Evolutionary conservation across 371 early-diverging fungal genomes (phyloP), one percentile per base, ranked within the genome.

Genomic region (Syncephalastrum racemosum): DNA sequence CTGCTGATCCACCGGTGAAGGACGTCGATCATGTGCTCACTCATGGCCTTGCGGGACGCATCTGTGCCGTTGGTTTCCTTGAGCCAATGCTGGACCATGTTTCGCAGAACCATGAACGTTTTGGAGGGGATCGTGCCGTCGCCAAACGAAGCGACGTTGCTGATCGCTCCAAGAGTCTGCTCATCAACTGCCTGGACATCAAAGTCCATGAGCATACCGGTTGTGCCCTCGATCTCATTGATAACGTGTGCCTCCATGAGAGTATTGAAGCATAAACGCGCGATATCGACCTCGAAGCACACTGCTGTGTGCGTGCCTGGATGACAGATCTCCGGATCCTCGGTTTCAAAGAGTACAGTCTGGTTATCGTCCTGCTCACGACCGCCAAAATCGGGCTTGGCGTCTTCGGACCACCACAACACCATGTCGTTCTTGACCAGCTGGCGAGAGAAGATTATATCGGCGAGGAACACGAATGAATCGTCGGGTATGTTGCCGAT

Each of bases 1-100:
- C 84, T 87, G 3, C 90, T 89, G 24, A 98, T 66, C 97, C 96
- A 97, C 8, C 96, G 89, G 61, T 90, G 90, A 31, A 95, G 77
- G 27, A 90, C 87, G 36, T 90, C 90, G 19, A 91, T 72, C 84
- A 98, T 77, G 58, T 82, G 80, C 39, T 86, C 85, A 1, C 88
- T 89, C 64, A 84, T 84, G 8, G 69, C 67, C 49, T 83, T 85
- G n/a, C 77, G 67, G 23, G 65, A 64, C 61, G 78, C 87, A 7
- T 46, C 19, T 46, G 52, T 16, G 1, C 20, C 46, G 62, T 71
- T 63, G 13, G 77, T 50, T 57, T 88, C 84, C 20, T 81, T 70
- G 40, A 83, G 82, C 88, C 89, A 96, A 3, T 77, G 73, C 46
- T 86, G 85, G n/a, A 97, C 86, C 68, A 93, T 78, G 4, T 72